Base-by-base conservation (phyloP, 2,329 filamentous ascomycete species). In the Fusarium mexicanum region DNA sequence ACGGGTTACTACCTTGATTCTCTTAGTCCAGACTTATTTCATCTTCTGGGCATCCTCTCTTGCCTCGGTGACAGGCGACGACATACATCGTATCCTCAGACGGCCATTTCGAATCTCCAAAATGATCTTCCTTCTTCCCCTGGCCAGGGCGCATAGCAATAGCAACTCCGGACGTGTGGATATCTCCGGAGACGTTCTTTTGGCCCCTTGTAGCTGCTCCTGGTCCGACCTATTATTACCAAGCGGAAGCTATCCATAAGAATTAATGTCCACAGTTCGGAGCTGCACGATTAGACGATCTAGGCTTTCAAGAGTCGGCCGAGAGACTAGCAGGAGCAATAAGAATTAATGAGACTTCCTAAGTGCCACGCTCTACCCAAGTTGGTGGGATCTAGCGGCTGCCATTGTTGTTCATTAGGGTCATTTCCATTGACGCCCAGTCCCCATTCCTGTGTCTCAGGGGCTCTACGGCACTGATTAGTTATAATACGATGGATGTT, bases 41-140 rank as follows among this genome's bases (percentile, higher is more conserved):
- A 60, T 64, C 64, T 74, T 73, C 75, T 68, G 73, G 62, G 66
- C 62, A 71, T 67, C 68, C 55, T 29, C 14, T 26, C 14, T 26
- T 33, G n/a, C 76, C 72, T 73, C 66, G 73, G 61, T 59, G 63
- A 57, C 47, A 64, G 61, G 48, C 61, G 67, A 60, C 55, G 66
- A 59, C 55, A 67, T 48, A 26, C 53, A 71, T 67, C 60, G 53
- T 65, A 54, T 51, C 46, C 33, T 53, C 61, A 74, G 61, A 55
- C 58, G 43, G 64, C 54, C 58, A 63, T 75, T 63, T 67, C 33
- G 62, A 71, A 71, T 76, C 64, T 68, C 66, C 59, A 69, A 72
- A 72, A 76, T 76, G 76, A 77, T 78, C 76, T 72, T 69, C 51
- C 64, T 54, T 54, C 55, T 61, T 64, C 67, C 65, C 67, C 59